Conservation (phyloP, 805 yeast species). For the Wickerhamiella azyma region DNA sequence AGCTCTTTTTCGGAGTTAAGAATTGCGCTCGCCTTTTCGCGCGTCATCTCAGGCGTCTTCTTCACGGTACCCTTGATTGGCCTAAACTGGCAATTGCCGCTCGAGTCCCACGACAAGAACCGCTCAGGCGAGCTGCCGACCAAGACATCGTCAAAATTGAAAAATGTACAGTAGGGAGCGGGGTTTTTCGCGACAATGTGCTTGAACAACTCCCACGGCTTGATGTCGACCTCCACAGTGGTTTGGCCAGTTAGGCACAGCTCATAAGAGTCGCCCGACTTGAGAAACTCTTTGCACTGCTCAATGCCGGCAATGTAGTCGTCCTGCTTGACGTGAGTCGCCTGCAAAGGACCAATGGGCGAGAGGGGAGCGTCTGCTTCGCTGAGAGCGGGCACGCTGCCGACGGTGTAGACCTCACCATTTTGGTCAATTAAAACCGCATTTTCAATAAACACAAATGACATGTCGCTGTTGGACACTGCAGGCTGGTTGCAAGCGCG, state of each 20-base stretch:
- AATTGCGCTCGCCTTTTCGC: conserved; percentile 46
- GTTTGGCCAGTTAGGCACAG: conserved; percentile 77
- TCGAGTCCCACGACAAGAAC: conserved; percentile 62
- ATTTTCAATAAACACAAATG: conserved; percentile 17
- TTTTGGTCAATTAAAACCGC: conserved; percentile 9
- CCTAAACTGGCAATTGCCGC: conserved; percentile 52
- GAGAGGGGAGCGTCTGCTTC: neutral
- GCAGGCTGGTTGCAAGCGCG: conserved; percentile 33
- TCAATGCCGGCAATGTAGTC: conserved; percentile 43
- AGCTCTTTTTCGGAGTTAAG: conserved; percentile 78
- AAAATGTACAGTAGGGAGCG: conserved; percentile 78
- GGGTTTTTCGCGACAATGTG: conserved; percentile 63
- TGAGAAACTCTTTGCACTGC: conserved; percentile 52
- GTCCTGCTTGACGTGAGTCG: conserved; percentile 35
- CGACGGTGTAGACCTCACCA: neutral
- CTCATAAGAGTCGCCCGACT: conserved; percentile 84
- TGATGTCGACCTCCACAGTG: conserved; percentile 37
- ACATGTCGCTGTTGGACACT: conserved; percentile 16
- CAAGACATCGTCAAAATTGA: conserved; percentile 53
- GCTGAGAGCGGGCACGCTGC: neutral
- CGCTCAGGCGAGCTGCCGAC: conserved; percentile 92
- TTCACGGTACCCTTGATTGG: conserved; percentile 95
- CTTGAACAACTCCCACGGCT: conserved; percentile 73
- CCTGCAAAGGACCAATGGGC: conserved; percentile 13
- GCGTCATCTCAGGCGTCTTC: conserved; percentile 41